Evolutionary conservation across 2,329 filamentous ascomycete genomes (phyloP), one percentile per base, ranked within the genome.

Genomic region (Beauveria varroae): DNA sequence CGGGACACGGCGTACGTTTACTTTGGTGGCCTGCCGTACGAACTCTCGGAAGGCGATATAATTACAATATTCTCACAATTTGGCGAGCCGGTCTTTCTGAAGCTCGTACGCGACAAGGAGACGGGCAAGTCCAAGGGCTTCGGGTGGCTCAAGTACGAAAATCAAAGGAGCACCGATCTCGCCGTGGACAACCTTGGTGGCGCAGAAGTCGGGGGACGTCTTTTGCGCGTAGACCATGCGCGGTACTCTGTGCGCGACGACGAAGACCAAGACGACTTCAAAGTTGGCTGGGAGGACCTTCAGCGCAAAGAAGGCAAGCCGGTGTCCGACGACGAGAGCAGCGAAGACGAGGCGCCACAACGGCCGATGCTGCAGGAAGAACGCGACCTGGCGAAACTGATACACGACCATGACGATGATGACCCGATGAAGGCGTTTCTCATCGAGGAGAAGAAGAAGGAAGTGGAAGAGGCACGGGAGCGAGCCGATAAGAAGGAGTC

Each of bases 61-160:
- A 86, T 98, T 67, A 93, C 93, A 12, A 96, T 99, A 63, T 99
- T 98, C 79, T 96, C 92, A 7, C 95, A 99, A 74, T 99, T 88
- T 71, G 95, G 95, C 68, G 93, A 98, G 72, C 96, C 96, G 2
- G 90, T 93, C 3, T 96, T 93, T 75, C 82, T 99, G 63, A 96
- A 97, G 69, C 85, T 99, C 14, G 87, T 89, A 53, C 91, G 95
- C 70, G 95, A 99, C 80, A 95, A 95, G 72, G 96, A 98, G 72
- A 96, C 93, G 0, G 95, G 95, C 64, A 97, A 96, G 76, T 96
- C 90, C 64, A 89, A 89, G 66, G 95, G 95, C 0, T 99, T 98
- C 71, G 92, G 89, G 3, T 99, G 96, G 82, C 82, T 99, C 62
- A 99, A 99, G 72, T 99, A 98, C 75, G 95, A 99, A 73, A 93